Percentiles rank a stretch among this genome's conserved stretches.
These are phyloP conservation scores for Fonsecaea monophora DNA, from an alignment of 2,329 filamentous ascomycete species.

Conservation along the genomic window DNA sequence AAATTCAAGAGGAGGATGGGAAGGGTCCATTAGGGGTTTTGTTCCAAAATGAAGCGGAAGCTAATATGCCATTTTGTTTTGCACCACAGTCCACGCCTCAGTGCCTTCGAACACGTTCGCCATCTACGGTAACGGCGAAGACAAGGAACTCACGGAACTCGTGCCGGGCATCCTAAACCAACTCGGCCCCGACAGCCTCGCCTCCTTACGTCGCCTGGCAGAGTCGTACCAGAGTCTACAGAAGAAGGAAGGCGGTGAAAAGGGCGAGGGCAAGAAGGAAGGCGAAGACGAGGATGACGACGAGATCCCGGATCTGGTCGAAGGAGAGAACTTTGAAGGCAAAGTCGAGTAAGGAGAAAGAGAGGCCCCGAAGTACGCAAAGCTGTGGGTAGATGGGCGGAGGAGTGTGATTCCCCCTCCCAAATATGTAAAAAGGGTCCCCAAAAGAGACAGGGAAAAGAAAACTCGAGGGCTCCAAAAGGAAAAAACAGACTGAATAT, in stretches of 20 bases:
- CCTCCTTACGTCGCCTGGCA: conserved; percentile 95
- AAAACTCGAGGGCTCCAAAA: background rate
- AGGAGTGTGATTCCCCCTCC: background rate
- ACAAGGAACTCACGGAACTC: conserved; percentile 99
- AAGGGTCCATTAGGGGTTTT: background rate
- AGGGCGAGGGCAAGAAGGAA: conserved; percentile 65
- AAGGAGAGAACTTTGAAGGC: conserved; percentile 97
- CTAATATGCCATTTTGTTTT: conserved; percentile 13
- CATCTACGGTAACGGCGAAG: conserved; percentile 98
- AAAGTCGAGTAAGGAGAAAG: conserved; percentile 79
- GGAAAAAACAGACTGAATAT: background rate
- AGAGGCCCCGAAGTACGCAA: background rate
- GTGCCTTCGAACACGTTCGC: conserved; percentile 99
- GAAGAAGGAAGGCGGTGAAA: conserved; percentile 80
- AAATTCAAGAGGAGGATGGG: background rate
- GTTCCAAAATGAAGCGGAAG: background rate
- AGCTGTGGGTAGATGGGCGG: too few species aligned
- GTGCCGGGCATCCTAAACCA: conserved; percentile 99
- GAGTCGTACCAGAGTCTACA: conserved; percentile 99
- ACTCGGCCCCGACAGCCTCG: conserved; percentile 96
- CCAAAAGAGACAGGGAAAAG: background rate
- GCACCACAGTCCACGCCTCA: conserved; percentile 81
- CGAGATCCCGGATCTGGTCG: conserved; percentile 96
- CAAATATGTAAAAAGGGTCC: background rate
- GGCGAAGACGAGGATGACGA: conserved; percentile 80